Evolutionary conservation across 2,329 filamentous ascomycete genomes (phyloP).

Genomic region (Piedraia hortae): DNA sequence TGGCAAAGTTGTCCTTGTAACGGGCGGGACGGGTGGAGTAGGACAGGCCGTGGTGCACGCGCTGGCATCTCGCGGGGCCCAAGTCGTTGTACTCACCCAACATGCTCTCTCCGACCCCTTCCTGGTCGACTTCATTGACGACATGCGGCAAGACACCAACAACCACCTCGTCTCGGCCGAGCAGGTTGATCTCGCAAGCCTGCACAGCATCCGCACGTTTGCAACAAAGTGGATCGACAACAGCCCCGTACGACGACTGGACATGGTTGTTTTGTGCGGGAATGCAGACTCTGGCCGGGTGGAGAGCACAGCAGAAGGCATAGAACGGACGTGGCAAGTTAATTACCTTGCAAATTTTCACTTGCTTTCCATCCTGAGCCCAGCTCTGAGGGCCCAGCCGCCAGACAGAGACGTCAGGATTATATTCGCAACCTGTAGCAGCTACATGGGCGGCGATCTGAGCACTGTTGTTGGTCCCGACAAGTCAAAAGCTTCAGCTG

Average conservation of each 20-base stretch:
- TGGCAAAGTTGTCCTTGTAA: conserved; percentile 68
- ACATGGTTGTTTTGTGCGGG: conserved; percentile 62
- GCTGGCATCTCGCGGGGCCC: conserved; percentile 58
- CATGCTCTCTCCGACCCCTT: conserved; percentile 62
- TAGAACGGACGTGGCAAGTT: conserved; percentile 78
- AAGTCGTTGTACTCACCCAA: conserved; percentile 71
- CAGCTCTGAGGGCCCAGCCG: conserved; percentile 70
- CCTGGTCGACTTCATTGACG: conserved; percentile 74
- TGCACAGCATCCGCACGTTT: conserved; percentile 79
- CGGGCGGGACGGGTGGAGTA: conserved; percentile 79
- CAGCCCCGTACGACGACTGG: conserved; percentile 58
- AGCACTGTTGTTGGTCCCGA: conserved; percentile 21
- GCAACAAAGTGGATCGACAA: conserved; percentile 98
- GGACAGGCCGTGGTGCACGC: conserved; percentile 49
- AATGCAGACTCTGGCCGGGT: conserved; percentile 30
- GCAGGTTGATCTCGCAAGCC: conserved; percentile 63
- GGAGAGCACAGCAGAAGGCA: conserved; percentile 41
- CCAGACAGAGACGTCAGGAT: conserved; percentile 81
- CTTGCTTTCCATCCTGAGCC: conserved; percentile 67
- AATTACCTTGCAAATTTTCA: conserved; percentile 96
- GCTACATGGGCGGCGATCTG: conserved; percentile 55
- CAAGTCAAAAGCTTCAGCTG: conserved; percentile 13
- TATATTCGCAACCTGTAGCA: conserved; percentile 61
- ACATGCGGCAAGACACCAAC: conserved; percentile 45
- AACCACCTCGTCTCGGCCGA: conserved; percentile 89